Base-by-base conservation (phyloP, 2,329 filamentous ascomycete genomes). In the Alternaria metachromatica region DNA sequence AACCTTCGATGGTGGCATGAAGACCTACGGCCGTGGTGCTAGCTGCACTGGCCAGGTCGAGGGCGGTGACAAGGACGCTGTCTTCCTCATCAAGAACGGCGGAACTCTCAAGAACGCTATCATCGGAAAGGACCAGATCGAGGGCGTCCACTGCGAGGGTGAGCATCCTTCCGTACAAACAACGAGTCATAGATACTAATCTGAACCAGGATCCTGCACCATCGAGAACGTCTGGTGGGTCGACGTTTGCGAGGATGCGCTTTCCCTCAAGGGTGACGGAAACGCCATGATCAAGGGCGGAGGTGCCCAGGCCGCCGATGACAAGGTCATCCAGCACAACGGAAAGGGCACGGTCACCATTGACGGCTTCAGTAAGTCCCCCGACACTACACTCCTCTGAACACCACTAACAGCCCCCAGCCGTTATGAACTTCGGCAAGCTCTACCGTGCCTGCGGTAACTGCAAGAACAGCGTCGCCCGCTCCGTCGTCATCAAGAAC, bases 61-160 rank as follows among this genome's bases (percentile, higher is more conserved):
- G 69, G 83, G 83, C 59, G 82, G 78, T 54, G 75, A 82, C 60
- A 64, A 76, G 0, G 84, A 85, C 55, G 83, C 85, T 49, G 85
- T 87, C 73, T 87, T 87, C 81, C 79, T 84, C 64, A 78, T 87
- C 56, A 79, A 83, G 72, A 78, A 82, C 55, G 85, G 85, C 28
- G 86, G 82, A 28, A 84, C 83, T 21, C 78, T 87, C 45, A 83
- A 82, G 72, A 87, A 87, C 72, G 85, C 82, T 75, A 87, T 87
- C 76, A 87, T 87, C 61, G 85, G 86, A 21, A 79, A 80, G 54
- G 81, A 82, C 65, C 82, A 86, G 71, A 80, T 82, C 25, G 85
- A 71, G 61, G 68, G 68, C 44, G 57, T 71, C 21, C 68, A 71
- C 65, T 71, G 68, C 57, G 51, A 64, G 85, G 74, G 85, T 53